Evolutionary conservation across 441 rosid species (phyloP).

Genomic region (Aleurites moluccanus): DNA sequence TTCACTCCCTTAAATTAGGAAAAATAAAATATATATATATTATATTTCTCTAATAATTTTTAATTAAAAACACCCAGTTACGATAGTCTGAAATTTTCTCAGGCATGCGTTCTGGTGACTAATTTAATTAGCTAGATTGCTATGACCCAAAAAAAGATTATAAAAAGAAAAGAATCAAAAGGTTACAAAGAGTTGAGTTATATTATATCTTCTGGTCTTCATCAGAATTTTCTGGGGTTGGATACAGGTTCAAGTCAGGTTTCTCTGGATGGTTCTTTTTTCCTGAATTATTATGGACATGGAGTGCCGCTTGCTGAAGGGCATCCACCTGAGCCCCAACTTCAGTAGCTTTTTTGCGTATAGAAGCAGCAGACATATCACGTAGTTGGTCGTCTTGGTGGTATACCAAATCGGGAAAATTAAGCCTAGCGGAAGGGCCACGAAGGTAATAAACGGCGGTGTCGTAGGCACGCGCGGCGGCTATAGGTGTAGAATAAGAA

Average conservation of each 20-base stretch:
- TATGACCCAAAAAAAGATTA: background rate
- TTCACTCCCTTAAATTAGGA: too few relatives aligned
- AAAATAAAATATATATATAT: too few relatives aligned
- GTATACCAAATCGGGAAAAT: constrained; percentile 70
- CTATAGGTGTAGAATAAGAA: constrained; percentile 71
- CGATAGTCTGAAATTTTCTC: constrained; percentile 16
- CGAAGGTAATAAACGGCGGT: constrained; percentile 80
- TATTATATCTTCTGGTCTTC: constrained; percentile 30
- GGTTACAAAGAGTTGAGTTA: constrained; percentile 9
- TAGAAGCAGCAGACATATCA: constrained; percentile 71
- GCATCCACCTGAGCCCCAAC: constrained; percentile 84
- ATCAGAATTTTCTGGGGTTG: constrained; percentile 55
- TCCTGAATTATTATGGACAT: constrained; percentile 5
- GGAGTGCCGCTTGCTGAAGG: constrained; percentile 44
- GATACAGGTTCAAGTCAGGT: constrained; percentile 67
- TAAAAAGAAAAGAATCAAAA: background rate
- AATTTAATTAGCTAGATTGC: background rate
- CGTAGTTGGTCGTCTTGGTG: constrained; percentile 39
- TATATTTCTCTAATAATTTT: background rate
- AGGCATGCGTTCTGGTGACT: background rate
- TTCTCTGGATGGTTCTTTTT: constrained; percentile 33
- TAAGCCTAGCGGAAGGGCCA: constrained; percentile 79
- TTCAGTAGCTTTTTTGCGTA: constrained; percentile 75
- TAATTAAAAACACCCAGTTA: background rate
- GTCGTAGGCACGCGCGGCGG: constrained; percentile 89